Base-by-base conservation (phyloP, 352 stramenopile species). In the Globisporangium cederbergense region DNA sequence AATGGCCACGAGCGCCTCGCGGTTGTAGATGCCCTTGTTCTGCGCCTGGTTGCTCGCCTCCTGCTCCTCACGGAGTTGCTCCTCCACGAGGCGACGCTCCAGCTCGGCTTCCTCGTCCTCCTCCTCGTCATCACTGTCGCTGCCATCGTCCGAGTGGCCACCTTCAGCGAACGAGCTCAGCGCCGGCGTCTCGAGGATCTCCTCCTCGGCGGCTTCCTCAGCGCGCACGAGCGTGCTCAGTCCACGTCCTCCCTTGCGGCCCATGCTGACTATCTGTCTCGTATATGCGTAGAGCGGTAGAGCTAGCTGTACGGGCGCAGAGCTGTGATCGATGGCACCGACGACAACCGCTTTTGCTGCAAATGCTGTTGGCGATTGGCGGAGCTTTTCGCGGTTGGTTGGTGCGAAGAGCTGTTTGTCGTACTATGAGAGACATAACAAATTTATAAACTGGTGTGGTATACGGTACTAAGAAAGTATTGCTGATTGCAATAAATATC, bases 101-200 rank as follows among this genome's bases (percentile, higher is more conserved):
- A 93, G 74, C 72, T 93, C 83, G 5, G 71, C 79, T 57, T 94
- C 86, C 1, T 76, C 76, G 50, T 89, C 80, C 3, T 79, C 81
- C 9, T 83, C 81, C 3, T 89, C 74, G 5, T 89, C 74, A 30
- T 72, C 72, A 42, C 71, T 72, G 51, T 60, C 65, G 42, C 70
- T 71, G n/a, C 74, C 75, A 55, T 58, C 67, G 60, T 54, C 42
- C 14, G 56, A 51, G 16, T 64, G 64, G 8, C 52, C 70, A 28
- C 28, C 60, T 5, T 60, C 58, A 0, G 58, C 73, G 7, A 86
- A 74, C 49, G 76, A 79, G 49, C 81, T 91, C 25, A 95, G 73
- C 16, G 83, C 84, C 16, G 86, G 84, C 65, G 86, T 91, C 75
- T 93, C 82, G 20, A 95, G 80, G 58, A 95, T 93, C 63, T 95